Conservation (phyloP, 2,329 filamentous ascomycete genomes). For the Nemania diffusa region DNA sequence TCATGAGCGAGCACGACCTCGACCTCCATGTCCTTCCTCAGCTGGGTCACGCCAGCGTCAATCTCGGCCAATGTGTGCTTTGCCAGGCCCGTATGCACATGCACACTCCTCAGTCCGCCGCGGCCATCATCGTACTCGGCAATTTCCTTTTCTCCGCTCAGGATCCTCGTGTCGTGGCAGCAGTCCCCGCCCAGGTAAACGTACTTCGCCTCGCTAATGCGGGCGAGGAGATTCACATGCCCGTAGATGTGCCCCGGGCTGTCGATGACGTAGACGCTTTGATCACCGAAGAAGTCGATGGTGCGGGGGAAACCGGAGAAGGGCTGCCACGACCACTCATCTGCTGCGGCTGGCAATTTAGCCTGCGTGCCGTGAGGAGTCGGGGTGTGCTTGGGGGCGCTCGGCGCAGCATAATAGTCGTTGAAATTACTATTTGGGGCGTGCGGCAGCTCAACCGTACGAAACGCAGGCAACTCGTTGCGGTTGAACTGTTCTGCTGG, state of each 20-base stretch:
- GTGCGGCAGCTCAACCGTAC: conserved; percentile 56
- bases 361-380: conserved; percentile 24
- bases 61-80: conserved; percentile 55
- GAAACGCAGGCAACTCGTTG: conserved; percentile 44
- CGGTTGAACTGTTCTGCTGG: conserved; percentile 47
- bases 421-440: not conserved
- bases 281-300: conserved; percentile 60
- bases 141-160: conserved; percentile 63
- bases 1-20: conserved; percentile 65
- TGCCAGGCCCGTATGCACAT: conserved; percentile 59
- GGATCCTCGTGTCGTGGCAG: conserved; percentile 62
- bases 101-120: conserved; percentile 60
- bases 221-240: conserved; percentile 61
- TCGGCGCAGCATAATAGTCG: conserved; percentile 23
- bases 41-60: conserved; percentile 50
- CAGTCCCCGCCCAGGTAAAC: conserved; percentile 64
- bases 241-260: conserved; percentile 63
- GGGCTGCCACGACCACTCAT: conserved; percentile 53
- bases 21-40: conserved; percentile 48
- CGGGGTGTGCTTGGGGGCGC: conserved; percentile 39
- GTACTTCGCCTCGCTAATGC: conserved; percentile 53
- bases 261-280: conserved; percentile 58
- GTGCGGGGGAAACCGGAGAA: conserved; percentile 56
- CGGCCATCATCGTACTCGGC: conserved; percentile 60
- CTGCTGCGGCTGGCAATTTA: conserved; percentile 40